Evolutionary conservation across 2,329 filamentous ascomycete genomes (phyloP).

Genomic region (Thyridium curvatum): DNA sequence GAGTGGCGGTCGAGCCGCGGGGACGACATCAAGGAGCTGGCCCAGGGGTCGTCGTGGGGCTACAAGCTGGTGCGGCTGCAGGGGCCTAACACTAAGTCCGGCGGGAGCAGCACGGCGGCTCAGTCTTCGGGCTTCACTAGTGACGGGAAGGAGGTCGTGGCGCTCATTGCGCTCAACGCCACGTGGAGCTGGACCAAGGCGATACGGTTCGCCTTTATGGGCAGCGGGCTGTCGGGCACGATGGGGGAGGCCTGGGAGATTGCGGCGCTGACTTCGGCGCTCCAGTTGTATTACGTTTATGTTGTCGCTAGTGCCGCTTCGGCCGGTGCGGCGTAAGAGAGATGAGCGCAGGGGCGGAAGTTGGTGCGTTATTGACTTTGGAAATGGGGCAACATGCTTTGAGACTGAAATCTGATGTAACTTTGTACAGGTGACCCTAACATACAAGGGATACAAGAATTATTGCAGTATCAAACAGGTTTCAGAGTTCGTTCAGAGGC

Average conservation of each 20-base stretch:
- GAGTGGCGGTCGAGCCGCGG: constrained; percentile 16
- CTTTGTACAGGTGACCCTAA: too few species aligned
- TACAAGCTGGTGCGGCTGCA: constrained; percentile 16
- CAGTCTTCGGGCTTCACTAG: constrained; percentile 7
- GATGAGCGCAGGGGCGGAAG: too few species aligned
- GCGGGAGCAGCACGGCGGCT: constrained; percentile 5
- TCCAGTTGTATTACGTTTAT: constrained; percentile 9
- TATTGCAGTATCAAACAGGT: too few species aligned
- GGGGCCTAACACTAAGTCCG: constrained; percentile 1
- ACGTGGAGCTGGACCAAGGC: constrained; percentile 11
- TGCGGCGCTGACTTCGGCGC: constrained; percentile 11
- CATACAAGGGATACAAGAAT: too few species aligned
- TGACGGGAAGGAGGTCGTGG: constrained; percentile 16
- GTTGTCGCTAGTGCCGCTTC: too few species aligned
- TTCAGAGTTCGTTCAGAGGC: too few species aligned
- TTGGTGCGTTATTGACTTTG: too few species aligned
- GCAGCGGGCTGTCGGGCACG: constrained; percentile 13
- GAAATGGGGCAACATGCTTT: too few species aligned
- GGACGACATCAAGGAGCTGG: constrained; percentile 11
- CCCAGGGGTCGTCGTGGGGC: constrained; percentile 6
- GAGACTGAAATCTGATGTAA: too few species aligned
- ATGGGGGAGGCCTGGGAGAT: constrained; percentile 14
- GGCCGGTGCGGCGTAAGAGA: too few species aligned
- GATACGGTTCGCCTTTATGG: constrained; percentile 14
- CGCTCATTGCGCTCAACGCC: constrained; percentile 11